Base-by-base conservation (phyloP, 2,329 filamentous ascomycete genomes). In the Aspergillus floridensis region DNA sequence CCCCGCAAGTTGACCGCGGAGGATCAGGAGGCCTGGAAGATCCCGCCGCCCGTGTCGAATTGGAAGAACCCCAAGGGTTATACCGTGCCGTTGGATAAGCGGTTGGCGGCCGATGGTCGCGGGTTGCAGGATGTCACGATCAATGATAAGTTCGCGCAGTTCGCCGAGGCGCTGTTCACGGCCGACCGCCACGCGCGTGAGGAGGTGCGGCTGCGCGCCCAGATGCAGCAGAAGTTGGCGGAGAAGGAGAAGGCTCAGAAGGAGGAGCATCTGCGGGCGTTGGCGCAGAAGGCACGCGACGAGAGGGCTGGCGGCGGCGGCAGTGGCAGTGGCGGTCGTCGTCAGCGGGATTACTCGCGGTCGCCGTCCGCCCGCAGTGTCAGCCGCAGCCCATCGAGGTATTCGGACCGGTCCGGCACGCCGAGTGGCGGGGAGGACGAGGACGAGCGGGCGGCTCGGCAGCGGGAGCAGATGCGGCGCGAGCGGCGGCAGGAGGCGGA, bases 31-130 rank as follows among this genome's bases (percentile, higher is more conserved):
- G 91, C 91, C 60, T 99, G 95, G 95, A 92, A 88, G 71, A 97
- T 91, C 32, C 88, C 88, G 0, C 92, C 93, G 2, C 91, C 93
- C 0, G 88, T 99, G 2, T 96, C 91, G 21, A 98, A 98, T 76
- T 99, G 95, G 95, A 99, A 99, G 84, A 99, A 99, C 75, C 91
- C 93, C 1, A 98, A 98, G 80, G 95, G 95, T 69, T 99, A 96
- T 72, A 99, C 95, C 0, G 91, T 99, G 1, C 92, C 95, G 0
- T 77, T 99, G 54, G 95, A 99, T 75, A 99, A 99, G 81, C 88
- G 95, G 72, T 79, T 99, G 67, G 95, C 95, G 19, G 93, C 95
- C 8, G 93, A 98, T 74, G 95, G 95, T 12, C 85, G 95, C 69
- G 92, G 92, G 0, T 74, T 99, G 63, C 92, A 97, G 75, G 95